phyloP scores from a whole-genome alignment of 345 rosid genomes.

The Rubroshorea leprosula region DNA sequence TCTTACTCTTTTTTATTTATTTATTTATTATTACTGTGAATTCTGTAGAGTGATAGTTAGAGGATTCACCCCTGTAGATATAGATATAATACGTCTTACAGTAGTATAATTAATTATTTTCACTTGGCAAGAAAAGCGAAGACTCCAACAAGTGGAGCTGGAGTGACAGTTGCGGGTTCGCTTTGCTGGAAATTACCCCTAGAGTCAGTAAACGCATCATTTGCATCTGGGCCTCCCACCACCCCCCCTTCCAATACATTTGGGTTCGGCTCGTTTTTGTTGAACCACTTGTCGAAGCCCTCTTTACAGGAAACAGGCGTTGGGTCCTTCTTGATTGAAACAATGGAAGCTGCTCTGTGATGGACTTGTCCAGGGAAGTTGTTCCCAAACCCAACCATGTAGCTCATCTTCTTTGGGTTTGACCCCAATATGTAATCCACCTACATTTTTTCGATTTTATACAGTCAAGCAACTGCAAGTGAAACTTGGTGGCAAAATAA shows the following conservation, averaged over 20 bases:
- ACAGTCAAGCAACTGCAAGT: too few relatives aligned
- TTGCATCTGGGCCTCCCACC: constrained; percentile 64
- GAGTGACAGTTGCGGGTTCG: constrained; percentile 48
- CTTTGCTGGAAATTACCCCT: constrained; percentile 41
- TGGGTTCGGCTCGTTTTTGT: constrained; percentile 38
- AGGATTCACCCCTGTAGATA: not conserved
- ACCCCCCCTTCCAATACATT: constrained; percentile 56
- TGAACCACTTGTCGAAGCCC: constrained; percentile 39
- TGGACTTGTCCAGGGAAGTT: constrained; percentile 37
- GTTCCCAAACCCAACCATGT: constrained; percentile 50
- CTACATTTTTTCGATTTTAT: too few relatives aligned
- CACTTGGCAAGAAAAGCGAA: constrained; percentile 49
- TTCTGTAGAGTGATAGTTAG: too few relatives aligned
- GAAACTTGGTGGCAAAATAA: too few relatives aligned
- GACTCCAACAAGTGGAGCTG: constrained; percentile 58
- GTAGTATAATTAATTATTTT: not conserved
- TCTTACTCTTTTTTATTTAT: too few relatives aligned
- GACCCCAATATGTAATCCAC: constrained; percentile 44
- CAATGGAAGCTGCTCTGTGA: constrained; percentile 42
- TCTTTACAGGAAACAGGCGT: constrained; percentile 27
- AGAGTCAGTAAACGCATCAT: constrained; percentile 40
- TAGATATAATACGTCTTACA: not conserved
- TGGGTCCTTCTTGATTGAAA: constrained; percentile 28
- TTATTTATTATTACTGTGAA: too few relatives aligned
- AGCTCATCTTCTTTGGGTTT: constrained; percentile 42